A percentile compares a stretch with the other conserved stretches of the same genome.
These are phyloP conservation scores for Abrus precatorius DNA, from an alignment of 306 rosid species.

Conservation along the genomic window DNA sequence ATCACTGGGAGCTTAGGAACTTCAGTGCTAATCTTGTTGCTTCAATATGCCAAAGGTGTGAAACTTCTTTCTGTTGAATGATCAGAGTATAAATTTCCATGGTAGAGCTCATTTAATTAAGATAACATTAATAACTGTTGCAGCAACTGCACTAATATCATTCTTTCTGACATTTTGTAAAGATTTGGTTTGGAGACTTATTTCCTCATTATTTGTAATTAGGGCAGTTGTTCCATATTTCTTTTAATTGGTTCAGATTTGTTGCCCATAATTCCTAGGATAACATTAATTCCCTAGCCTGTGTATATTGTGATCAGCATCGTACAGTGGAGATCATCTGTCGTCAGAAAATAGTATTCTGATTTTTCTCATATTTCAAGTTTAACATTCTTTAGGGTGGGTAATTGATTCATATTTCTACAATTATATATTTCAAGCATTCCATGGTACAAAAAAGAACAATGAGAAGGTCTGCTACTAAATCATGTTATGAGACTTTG, in stretches of 20 bases:
- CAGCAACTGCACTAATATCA: not conserved
- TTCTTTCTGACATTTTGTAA: not conserved
- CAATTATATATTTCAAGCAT: conserved; percentile 13
- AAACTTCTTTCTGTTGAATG: conserved; percentile 37
- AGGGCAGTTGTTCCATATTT: not conserved
- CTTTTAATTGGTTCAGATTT: not conserved
- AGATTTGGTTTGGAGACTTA: not conserved
- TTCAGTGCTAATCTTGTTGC: conserved; percentile 81
- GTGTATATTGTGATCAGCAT: not conserved
- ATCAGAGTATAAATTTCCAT: conserved; percentile 10
- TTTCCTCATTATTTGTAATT: not conserved
- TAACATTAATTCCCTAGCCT: not conserved
- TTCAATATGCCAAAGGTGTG: conserved; percentile 88
- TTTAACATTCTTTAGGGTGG: not conserved
- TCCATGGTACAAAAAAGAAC: conserved; percentile 14
- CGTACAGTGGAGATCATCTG: not conserved
- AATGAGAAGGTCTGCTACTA: conserved; percentile 17
- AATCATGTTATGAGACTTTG: not conserved
- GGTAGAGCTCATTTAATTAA: conserved; percentile 16
- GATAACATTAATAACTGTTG: not conserved
- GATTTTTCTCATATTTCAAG: not conserved
- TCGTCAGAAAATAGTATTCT: not conserved
- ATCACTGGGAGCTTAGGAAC: conserved; percentile 96
- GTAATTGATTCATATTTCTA: conserved; percentile 10
- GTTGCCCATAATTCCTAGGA: not conserved